Percentiles rank a stretch among this genome's conserved stretches.
Evolutionary conservation across 176 grass and related monocot genomes (phyloP).

Genomic region (Hsuehochloa calcarea): DNA sequence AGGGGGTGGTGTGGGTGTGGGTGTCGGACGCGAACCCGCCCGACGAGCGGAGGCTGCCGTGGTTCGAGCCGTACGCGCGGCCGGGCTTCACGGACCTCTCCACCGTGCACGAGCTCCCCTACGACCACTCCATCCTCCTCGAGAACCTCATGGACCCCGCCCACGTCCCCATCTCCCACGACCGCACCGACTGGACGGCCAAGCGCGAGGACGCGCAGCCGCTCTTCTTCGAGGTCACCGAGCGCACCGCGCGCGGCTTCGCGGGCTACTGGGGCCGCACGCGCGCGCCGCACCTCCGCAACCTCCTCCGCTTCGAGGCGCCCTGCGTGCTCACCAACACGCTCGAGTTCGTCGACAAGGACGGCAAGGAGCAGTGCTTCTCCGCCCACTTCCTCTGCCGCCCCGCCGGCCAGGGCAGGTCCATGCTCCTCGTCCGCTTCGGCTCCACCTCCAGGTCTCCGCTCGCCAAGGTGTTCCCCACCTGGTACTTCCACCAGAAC

Average conservation of each 20-base stretch:
- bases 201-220: conserved; percentile 87
- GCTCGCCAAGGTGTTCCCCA: conserved; percentile 40
- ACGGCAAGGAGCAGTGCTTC: conserved; percentile 55
- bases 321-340: conserved; percentile 82
- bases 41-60: conserved; percentile 53
- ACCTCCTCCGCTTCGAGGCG: conserved; percentile 69
- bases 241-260: conserved; percentile 62
- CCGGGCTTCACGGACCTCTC: conserved; percentile 73
- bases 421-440: conserved; percentile 84
- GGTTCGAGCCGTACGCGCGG: conserved; percentile 71
- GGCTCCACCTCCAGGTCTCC: conserved; percentile 38
- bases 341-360: conserved; percentile 56
- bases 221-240: conserved; percentile 73
- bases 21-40: conserved; percentile 64
- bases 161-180: conserved; percentile 94
- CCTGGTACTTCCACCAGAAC: conserved; percentile 87
- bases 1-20: conserved; percentile 94
- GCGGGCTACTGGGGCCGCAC: conserved; percentile 63
- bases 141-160: conserved; percentile 99
- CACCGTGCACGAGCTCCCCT: conserved; percentile 84
- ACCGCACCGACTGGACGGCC: conserved; percentile 92
- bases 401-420: conserved; percentile 72
- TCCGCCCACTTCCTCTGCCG: conserved; percentile 85
- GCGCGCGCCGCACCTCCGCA: conserved; percentile 34
- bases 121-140: conserved; percentile 96